Base-by-base conservation (phyloP, 768 basidiomycete species). In the Hebeloma cylindrosporum region DNA sequence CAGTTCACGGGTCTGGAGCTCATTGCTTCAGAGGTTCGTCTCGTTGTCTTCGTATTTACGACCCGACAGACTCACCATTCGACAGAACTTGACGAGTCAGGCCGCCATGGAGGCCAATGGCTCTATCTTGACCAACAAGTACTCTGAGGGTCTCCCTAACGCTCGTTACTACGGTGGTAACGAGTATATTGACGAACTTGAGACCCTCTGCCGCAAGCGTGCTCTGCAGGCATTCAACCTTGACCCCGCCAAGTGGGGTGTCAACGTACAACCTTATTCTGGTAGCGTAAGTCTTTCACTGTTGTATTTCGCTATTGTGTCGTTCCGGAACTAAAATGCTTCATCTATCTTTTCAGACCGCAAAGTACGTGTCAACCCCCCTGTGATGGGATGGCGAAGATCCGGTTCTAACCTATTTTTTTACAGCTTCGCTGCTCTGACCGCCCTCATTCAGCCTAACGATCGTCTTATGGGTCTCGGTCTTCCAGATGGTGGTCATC, bases 391-490 rank as follows among this genome's bases (percentile, higher is more conserved):
- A 42, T 32, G 29, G 17, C 41, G 39, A 36, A 33, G 7, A 26
- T 30, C 41, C 53, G 43, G 59, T 37, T 61, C 58, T 56, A 26
- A 51, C 43, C 14, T 40, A 16, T 17, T 27, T 16, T 23, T 48
- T 26, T 48, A 22, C 37, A 95, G 89, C 82, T 99, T 98, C 63
- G 96, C 95, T 40, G 90, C 93, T 30, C 78, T 97, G 59, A 98
- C 96, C 27, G 93, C 95, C 27, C 76, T 99, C 54, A 83, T 97
- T 63, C 88, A 96, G 66, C 95, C 95, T 38, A 90, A 97, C 66
- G 95, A 98, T 70, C 87, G 95, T 50, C 80, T 99, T 56, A 98
- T 99, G 95, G 95, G 95, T 68, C 88, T 99, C 56, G 94, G 93
- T 50, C 86, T 99, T 26, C 93, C 95, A 10, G 94, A 98, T 62